Evolutionary conservation across 352 stramenopile species (phyloP), one percentile per base, ranked within the genome.

Genomic region (Globisporangium cystogenes): DNA sequence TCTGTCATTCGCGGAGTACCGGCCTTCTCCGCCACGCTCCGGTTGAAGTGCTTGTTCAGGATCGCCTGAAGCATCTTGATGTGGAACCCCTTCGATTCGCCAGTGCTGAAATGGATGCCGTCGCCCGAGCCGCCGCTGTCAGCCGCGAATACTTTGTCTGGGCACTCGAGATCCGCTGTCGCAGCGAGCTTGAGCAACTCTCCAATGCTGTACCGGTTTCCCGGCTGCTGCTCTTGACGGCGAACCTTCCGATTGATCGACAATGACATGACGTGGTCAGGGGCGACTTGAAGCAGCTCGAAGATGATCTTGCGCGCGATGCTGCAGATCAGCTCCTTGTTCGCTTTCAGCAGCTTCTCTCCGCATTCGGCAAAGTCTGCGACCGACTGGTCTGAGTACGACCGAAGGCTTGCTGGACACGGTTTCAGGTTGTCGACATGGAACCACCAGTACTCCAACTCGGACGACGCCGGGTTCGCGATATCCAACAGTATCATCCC

Each of bases 381-480:
- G 18, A 86, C 60, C 0, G 72, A 74, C 29, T 71, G 63, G 7
- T 84, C 64, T 5, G 65, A 67, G 29, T 68, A 58, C 48, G 54
- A 64, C 8, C 52, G 33, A 4, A 46, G 45, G n/a, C 41, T 46
- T 26, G 40, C 57, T 26, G 44, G 45, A 21, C 63, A 62, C 14
- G 50, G 55, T 27, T 62, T 65, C 20, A 89, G 45, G 29, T 55
- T 73, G 18, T 89, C 73, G 14, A 89, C 77, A 53, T 74, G 70
- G 33, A 80, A 87, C 81, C 81, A 91, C 76, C 77, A 91, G 35
- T 80, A 68, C 46, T 91, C 76, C 16, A 80, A 61, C 23, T 53
- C 45, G 1, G 74, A 68, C 11, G 70, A 76, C 21, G 48, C 44
- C 2, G 76, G 74, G 43, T 91, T 89, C 21, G 65, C 29, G 2